Percentiles rank a stretch among this genome's conserved stretches.
These are phyloP conservation scores for Termitomyces sp. DNA, from an alignment of 768 basidiomycete species.

Conservation along the genomic window DNA sequence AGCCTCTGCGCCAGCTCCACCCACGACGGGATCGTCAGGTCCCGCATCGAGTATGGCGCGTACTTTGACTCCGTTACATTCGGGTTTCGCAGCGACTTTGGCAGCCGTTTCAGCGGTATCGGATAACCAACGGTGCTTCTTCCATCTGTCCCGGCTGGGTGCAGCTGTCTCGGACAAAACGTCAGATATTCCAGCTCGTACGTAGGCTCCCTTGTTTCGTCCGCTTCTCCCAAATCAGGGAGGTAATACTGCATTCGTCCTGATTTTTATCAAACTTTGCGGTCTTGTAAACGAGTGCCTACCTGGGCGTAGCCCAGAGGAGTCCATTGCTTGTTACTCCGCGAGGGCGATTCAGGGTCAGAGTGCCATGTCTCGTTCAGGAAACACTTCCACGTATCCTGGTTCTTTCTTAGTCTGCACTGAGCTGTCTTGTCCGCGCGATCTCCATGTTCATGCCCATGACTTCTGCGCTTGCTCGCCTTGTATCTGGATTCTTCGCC, in stretches of 20 bases:
- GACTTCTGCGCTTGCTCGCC: constrained; percentile 32
- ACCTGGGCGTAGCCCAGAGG: constrained; percentile 88
- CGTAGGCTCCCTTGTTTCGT: constrained; percentile 45
- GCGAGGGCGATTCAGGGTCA: constrained; percentile 62
- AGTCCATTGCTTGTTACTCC: constrained; percentile 63
- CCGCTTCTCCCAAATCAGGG: constrained; percentile 45
- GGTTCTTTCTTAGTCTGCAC: constrained; percentile 46
- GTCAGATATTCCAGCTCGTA: constrained; percentile 82
- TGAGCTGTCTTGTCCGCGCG: constrained; percentile 38
- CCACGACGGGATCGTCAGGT: constrained; percentile 79
- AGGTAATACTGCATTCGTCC: constrained; percentile 53
- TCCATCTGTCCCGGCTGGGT: constrained; percentile 23
- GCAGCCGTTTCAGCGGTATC: constrained; percentile 53
- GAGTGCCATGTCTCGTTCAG: constrained; percentile 56
- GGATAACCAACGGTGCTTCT: constrained; percentile 36
- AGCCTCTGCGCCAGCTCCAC: constrained; percentile 59
- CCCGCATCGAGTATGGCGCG: constrained; percentile 67
- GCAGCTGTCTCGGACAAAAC: constrained; percentile 39
- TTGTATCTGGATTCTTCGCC: constrained; percentile 22
- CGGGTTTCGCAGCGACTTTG: constrained; percentile 38
- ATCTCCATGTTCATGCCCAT: constrained; percentile 44
- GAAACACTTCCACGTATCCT: constrained; percentile 61
- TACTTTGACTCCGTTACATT: constrained; percentile 41
- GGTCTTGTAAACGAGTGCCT: constrained; percentile 16
- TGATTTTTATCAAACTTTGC: constrained; percentile 4